A percentile compares a stretch with the other conserved stretches of the same genome.
These are phyloP conservation scores for Tephrocybe sp. DNA, from an alignment of 768 basidiomycete genomes.

Conservation along the genomic window DNA sequence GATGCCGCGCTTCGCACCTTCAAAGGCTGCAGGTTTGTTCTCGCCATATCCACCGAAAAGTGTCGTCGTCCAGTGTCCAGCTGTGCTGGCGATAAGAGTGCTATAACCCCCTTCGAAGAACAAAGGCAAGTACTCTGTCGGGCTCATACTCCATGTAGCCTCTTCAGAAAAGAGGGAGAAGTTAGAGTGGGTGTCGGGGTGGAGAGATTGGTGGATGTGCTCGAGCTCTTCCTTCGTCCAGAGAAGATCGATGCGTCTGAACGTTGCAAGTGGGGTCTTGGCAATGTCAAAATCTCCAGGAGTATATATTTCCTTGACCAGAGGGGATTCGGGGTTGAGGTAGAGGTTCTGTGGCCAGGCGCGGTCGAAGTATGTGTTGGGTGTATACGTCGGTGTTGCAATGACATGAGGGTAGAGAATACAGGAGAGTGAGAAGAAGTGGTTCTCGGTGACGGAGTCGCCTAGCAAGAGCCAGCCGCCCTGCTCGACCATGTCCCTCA, in stretches of 20 bases:
- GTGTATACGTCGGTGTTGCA: slow-evolving; percentile 60
- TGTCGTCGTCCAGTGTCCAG: slow-evolving; percentile 67
- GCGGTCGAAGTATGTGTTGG: slow-evolving; percentile 54
- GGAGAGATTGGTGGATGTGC: slow-evolving; percentile 37
- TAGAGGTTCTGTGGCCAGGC: slow-evolving; percentile 65
- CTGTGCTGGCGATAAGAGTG: slow-evolving; percentile 63
- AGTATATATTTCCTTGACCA: slow-evolving; percentile 33
- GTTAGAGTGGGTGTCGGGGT: slow-evolving; percentile 25
- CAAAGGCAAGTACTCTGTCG: slow-evolving; percentile 48
- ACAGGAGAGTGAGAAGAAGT: slow-evolving; percentile 74
- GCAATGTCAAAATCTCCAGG: slow-evolving; percentile 54
- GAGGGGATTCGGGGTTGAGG: slow-evolving; percentile 53
- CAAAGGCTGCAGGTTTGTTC: not conserved
- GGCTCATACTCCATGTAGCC: slow-evolving; percentile 48
- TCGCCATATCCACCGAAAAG: slow-evolving; percentile 37
- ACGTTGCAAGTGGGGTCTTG: slow-evolving; percentile 60
- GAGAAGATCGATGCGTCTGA: slow-evolving; percentile 64
- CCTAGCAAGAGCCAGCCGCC: slow-evolving; percentile 71
- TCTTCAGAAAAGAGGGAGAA: slow-evolving; percentile 56
- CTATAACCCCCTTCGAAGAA: slow-evolving; percentile 54
- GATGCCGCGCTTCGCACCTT: slow-evolving; percentile 44
- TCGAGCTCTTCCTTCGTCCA: slow-evolving; percentile 46
- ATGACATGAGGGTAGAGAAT: slow-evolving; percentile 62
- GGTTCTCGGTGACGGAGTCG: slow-evolving; percentile 69
- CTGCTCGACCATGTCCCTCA: slow-evolving; percentile 59